Conservation (phyloP, 495 filamentous ascomycete genomes). For the Penicillium cosmopolitanum region DNA sequence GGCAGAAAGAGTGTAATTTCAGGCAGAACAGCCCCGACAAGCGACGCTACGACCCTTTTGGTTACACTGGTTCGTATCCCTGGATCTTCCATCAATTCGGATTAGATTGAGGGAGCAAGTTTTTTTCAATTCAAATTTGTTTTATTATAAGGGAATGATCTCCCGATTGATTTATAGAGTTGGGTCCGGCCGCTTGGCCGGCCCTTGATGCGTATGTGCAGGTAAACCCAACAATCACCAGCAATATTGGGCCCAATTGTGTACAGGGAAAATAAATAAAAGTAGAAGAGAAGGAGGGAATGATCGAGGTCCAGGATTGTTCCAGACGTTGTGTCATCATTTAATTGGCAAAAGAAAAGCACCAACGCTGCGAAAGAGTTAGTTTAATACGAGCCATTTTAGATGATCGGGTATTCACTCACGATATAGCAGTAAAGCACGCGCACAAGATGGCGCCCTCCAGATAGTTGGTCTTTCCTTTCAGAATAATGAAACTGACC, state of each 20-base stretch:
- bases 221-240: slow-evolving; percentile 2
- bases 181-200: not conserved
- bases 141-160: not conserved
- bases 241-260: not conserved
- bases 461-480: slow-evolving; percentile 77
- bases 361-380: slow-evolving; percentile 11
- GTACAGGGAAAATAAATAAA: not conserved
- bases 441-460: slow-evolving; percentile 75
- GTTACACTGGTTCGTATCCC: not conserved
- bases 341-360: slow-evolving; percentile 15
- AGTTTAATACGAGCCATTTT: not conserved
- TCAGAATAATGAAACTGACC: slow-evolving; percentile 77
- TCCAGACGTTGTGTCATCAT: not conserved
- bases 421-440: slow-evolving; percentile 25
- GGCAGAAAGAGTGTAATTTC: not conserved
- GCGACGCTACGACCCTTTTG: not conserved
- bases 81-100: too few relatives aligned
- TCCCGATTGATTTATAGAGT: not conserved
- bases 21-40: not conserved
- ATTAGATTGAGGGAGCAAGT: too few relatives aligned
- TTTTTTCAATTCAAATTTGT: not conserved
- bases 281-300: not conserved
- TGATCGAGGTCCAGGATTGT: not conserved
- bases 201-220: not conserved
- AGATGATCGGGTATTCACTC: not conserved